These are phyloP conservation scores for Elaeis oleifera DNA, from an alignment of 202 grass and related monocot genomes.

Conservation along the genomic window DNA sequence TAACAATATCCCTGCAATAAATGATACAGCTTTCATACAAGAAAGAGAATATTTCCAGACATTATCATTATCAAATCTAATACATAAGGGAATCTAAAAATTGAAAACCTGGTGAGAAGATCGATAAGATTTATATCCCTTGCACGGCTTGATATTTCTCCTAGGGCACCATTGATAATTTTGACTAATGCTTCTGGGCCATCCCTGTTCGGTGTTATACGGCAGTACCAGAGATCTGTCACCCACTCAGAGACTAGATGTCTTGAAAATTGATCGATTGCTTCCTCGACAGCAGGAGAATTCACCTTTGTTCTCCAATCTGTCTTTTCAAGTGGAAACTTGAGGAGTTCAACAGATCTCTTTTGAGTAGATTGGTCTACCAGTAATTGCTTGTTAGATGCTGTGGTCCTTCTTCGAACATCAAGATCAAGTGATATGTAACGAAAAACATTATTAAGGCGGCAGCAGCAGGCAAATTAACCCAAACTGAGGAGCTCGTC, in stretches of 20 bases:
- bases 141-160: constrained; percentile 72
- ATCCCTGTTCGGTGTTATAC: constrained; percentile 84
- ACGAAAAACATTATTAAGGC: constrained; percentile 56
- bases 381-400: constrained; percentile 10
- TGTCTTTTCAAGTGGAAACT: constrained; percentile 24
- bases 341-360: constrained; percentile 42
- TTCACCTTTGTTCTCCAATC: constrained; percentile 86
- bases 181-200: constrained; percentile 72
- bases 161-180: constrained; percentile 55
- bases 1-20: constrained; percentile 59
- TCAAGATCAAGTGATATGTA: constrained; percentile 82
- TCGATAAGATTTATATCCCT: constrained; percentile 75
- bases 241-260: constrained; percentile 87
- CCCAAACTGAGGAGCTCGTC: constrained; percentile 94
- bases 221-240: constrained; percentile 92
- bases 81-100: constrained; percentile 4
- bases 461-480: constrained; percentile 73
- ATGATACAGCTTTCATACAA: neutral
- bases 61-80: constrained; percentile 8
- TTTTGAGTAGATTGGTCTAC: constrained; percentile 27
- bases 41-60: constrained; percentile 8
- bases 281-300: constrained; percentile 72
- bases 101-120: constrained; percentile 77
- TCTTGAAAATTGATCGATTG: constrained; percentile 78
- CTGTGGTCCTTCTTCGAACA: constrained; percentile 54